Base-by-base conservation (phyloP, 2,329 filamentous ascomycete species). In the Fusarium bulbicola region DNA sequence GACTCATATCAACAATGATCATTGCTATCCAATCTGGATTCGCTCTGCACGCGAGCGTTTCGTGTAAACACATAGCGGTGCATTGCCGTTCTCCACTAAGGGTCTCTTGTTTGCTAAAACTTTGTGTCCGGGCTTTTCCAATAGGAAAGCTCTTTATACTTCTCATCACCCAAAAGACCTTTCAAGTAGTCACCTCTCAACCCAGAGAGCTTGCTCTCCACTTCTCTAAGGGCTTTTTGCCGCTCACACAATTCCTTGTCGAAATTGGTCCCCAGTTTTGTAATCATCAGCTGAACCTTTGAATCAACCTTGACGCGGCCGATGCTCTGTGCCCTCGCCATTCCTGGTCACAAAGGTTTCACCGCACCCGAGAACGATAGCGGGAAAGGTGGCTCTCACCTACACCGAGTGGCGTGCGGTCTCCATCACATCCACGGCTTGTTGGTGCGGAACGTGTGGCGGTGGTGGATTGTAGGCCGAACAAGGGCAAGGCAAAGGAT, bases 81-180 rank as follows among this genome's bases (percentile, higher is more conserved):
- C 26, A 30, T 26, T n/a, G 10, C 56, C 13, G 10, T 39, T n/a
- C 8, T 24, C 16, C 10, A 8, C 28, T 26, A 28, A 16, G 14
- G 18, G 56, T 18, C 57, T 46, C 16, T 28, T 43, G 21, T 26
- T 57, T 15, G 42, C 26, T 16, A 46, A 36, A 13, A 15, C 5
- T 20, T 45, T 43, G 18, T 46, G 52, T 7, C 45, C 43, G 21
- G 28, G 42, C 2, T 46, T 43, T 30, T n/a, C 47, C 16, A 73
- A 39, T 21, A 64, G 43, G 20, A 57, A 12, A 68, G 42, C 18
- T 61, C 47, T 9, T 45, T 34, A 8, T 73, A 70, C 12, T 52
- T 59, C 21, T 59, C 50, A 5, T 62, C 43, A 8, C 56, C 66
- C 24, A 73, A 18, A 30, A 58, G 66, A 26, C 26, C 13, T 21